Conservation (phyloP, 345 rosid species). For the Citrus medica region DNA sequence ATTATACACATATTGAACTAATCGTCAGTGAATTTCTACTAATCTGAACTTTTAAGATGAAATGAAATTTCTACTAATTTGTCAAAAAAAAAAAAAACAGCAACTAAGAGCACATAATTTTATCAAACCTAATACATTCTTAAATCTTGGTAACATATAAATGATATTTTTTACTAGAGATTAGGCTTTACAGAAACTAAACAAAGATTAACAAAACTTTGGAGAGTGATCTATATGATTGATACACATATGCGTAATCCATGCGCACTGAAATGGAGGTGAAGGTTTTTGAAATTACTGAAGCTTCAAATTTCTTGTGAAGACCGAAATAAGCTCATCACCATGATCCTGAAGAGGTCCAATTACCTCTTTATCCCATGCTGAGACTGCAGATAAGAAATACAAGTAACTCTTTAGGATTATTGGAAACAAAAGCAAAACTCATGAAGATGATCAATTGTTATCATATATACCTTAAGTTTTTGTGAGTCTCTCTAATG, state of each 20-base stretch:
- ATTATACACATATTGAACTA: too few species aligned
- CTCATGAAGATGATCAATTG: too few species aligned
- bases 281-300: neutral
- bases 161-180: neutral
- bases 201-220: neutral
- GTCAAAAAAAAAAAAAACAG: too few species aligned
- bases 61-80: too few species aligned
- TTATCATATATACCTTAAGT: conserved; percentile 30
- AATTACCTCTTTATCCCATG: conserved; percentile 27
- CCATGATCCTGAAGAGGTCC: conserved; percentile 27
- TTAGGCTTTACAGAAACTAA: neutral
- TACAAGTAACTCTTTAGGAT: too few species aligned
- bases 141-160: neutral
- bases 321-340: conserved; percentile 2
- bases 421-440: too few species aligned
- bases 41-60: too few species aligned
- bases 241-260: neutral
- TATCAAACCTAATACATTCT: too few species aligned
- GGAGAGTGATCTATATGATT: neutral
- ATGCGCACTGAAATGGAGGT: too few species aligned
- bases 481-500: conserved; percentile 23
- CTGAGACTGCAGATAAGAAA: conserved; percentile 12
- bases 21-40: too few species aligned
- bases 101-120: too few species aligned
- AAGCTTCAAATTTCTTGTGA: neutral